Percentiles rank a stretch among this genome's conserved stretches.
Conservation (phyloP, 495 filamentous ascomycete genomes). For the Wilcoxina mikolae region DNA sequence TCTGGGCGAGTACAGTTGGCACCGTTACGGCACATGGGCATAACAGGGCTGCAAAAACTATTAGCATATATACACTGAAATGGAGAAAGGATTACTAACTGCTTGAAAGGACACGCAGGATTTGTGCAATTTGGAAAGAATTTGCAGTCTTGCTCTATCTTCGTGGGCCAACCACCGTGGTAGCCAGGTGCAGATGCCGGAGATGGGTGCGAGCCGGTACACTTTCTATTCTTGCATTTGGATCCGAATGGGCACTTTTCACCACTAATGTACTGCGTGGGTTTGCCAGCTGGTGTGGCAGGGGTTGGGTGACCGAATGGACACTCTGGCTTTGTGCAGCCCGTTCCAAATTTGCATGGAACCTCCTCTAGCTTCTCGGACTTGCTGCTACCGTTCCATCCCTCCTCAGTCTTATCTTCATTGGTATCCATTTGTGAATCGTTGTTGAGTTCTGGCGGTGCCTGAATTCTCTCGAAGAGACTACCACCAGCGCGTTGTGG, state of each 20-base stretch:
- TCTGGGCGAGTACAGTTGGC: conserved; percentile 69
- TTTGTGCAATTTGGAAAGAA: conserved; percentile 94
- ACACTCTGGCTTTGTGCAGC: conserved; percentile 78
- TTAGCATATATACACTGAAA: neutral
- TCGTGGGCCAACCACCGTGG: conserved; percentile 25
- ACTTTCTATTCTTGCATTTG: conserved; percentile 91
- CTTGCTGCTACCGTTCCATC: neutral
- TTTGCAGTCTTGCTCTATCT: conserved; percentile 69
- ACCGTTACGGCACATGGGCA: conserved; percentile 81
- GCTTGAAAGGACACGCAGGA: conserved; percentile 69
- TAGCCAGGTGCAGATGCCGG: conserved; percentile 43
- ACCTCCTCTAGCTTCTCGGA: conserved; percentile 40
- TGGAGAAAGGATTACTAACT: conserved; percentile 31
- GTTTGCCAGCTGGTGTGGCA: conserved; percentile 64
- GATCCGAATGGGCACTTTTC: conserved; percentile 75
- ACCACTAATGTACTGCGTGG: conserved; percentile 50
- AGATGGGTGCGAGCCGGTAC: conserved; percentile 79
- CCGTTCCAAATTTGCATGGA: conserved; percentile 72
- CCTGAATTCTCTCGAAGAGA: conserved; percentile 60
- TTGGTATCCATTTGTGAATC: conserved; percentile 16
- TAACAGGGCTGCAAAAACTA: conserved; percentile 35
- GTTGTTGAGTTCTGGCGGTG: conserved; percentile 27
- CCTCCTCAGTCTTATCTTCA: conserved; percentile 7
- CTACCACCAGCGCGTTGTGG: conserved; percentile 16
- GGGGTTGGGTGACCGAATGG: conserved; percentile 89